Evolutionary conservation across 176 grass and related monocot species (phyloP).

Genomic region (Poa pratensis): DNA sequence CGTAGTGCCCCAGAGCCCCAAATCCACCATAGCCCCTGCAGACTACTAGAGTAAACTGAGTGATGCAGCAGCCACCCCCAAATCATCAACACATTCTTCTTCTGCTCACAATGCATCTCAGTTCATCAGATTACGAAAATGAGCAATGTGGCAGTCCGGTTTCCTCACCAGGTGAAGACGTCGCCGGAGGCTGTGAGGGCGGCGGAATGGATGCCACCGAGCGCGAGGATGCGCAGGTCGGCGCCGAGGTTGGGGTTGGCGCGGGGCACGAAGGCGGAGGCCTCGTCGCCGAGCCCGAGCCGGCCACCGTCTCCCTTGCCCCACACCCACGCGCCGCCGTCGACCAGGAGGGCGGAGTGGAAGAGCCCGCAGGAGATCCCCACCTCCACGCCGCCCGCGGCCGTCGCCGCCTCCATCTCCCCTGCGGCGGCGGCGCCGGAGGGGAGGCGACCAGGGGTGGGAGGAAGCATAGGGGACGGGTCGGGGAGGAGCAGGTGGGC

Average conservation of each 20-base stretch:
- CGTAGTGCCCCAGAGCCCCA: constrained; percentile 94
- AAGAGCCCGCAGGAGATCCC: constrained; percentile 96
- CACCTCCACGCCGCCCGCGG: constrained; percentile 48
- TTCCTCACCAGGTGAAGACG: constrained; percentile 83
- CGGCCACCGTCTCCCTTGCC: constrained; percentile 92
- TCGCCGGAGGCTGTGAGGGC: constrained; percentile 74
- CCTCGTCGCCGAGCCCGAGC: constrained; percentile 77
- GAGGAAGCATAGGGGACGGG: constrained; percentile 47
- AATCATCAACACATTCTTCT: background rate
- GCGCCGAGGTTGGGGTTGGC: constrained; percentile 70
- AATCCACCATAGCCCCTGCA: constrained; percentile 99
- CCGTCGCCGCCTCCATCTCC: background rate
- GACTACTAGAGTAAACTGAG: constrained; percentile 79
- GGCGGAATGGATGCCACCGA: constrained; percentile 90
- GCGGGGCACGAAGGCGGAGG: constrained; percentile 65
- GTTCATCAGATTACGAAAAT: background rate
- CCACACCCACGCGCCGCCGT: constrained; percentile 80
- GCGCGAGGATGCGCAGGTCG: constrained; percentile 56
- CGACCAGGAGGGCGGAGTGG: constrained; percentile 75
- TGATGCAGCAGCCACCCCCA: constrained; percentile 51
- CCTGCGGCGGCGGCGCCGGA: background rate
- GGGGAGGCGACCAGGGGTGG: constrained; percentile 58
- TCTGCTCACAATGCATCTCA: background rate
- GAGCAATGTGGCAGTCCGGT: constrained; percentile 38
- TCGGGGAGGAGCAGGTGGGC: constrained; percentile 64